Conservation (phyloP, 768 basidiomycete species). For the Rhizopogon vulgaris region DNA sequence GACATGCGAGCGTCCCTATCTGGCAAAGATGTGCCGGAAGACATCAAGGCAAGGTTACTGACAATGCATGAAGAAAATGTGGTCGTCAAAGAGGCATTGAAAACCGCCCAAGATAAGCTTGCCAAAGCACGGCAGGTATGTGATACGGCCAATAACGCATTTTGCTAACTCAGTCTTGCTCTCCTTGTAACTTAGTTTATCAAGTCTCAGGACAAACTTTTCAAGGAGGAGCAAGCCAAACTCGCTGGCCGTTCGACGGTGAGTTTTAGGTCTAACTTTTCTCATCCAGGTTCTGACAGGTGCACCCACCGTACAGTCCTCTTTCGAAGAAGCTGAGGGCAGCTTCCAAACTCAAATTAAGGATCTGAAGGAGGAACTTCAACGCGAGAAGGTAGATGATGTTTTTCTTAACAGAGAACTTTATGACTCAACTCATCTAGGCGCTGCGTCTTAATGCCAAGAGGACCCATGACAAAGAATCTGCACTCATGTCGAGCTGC, state of each 20-base stretch:
- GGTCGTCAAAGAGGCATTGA: conserved; percentile 62
- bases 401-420: neutral
- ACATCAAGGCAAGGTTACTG: conserved; percentile 69
- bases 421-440: conserved; percentile 23
- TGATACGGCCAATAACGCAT: neutral
- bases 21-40: conserved; percentile 77
- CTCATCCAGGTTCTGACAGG: conserved; percentile 6
- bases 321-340: conserved; percentile 69
- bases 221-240: conserved; percentile 74
- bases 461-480: conserved; percentile 65
- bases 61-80: conserved; percentile 75
- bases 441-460: conserved; percentile 48
- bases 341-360: conserved; percentile 60
- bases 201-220: conserved; percentile 84
- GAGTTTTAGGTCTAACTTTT: conserved; percentile 12
- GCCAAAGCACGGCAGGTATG: conserved; percentile 69
- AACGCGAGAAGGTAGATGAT: conserved; percentile 44
- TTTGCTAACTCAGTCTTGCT: neutral
- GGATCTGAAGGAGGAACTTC: conserved; percentile 58
- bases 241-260: conserved; percentile 43
- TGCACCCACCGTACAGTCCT: conserved; percentile 27
- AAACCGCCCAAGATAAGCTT: conserved; percentile 70
- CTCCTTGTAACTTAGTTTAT: conserved; percentile 62
- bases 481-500: conserved; percentile 73
- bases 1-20: conserved; percentile 73